Base-by-base conservation (phyloP, 2,329 filamentous ascomycete genomes). In the Verticillium tricorpus region DNA sequence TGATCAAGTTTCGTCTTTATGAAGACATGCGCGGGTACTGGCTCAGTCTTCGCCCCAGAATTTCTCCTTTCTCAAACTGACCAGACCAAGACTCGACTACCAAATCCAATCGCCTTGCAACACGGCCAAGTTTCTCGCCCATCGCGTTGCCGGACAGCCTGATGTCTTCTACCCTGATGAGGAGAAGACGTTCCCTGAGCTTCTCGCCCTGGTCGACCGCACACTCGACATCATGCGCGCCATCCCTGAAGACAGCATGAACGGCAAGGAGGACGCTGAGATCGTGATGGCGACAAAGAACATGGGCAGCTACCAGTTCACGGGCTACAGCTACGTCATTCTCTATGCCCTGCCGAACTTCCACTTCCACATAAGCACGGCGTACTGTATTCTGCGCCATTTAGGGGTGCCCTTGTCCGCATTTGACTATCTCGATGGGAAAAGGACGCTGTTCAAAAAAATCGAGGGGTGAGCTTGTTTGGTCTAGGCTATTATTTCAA, bases 301-400 rank as follows among this genome's bases (percentile, higher is more conserved):
- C 14, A 60, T 68, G 60, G 71, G 70, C 6, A 67, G 61, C 45
- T 73, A 66, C 39, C 59, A 55, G 32, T 73, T 73, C 60, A 70
- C 67, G 2, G 78, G 73, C 0, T 66, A 76, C 61, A 67, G 71
- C 0, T 86, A 84, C 66, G 66, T 83, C 11, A 67, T 72, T 3
- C 37, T 40, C 6, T 40, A 40, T 12, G 37, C 37, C 15, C 37
- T 87, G 45, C 85, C 85, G 14, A 88, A 88, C 69, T 79, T 87
- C 67, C 85, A 78, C 70, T 89, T 89, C 70, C 87, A 89, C 67
- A 63, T 82, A 3, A 78, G 74, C 28, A 85, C 79, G 6, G 80
- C 82, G 8, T 89, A 89, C 71, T 75, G 70, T 2, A 82, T 89
- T 58, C 67, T 89, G 67, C 75, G 86, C 57, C 76, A 74, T 56